Evolutionary conservation across 495 filamentous ascomycete genomes (phyloP), one percentile per base, ranked within the genome.

Genomic region (Tuber borchii): DNA sequence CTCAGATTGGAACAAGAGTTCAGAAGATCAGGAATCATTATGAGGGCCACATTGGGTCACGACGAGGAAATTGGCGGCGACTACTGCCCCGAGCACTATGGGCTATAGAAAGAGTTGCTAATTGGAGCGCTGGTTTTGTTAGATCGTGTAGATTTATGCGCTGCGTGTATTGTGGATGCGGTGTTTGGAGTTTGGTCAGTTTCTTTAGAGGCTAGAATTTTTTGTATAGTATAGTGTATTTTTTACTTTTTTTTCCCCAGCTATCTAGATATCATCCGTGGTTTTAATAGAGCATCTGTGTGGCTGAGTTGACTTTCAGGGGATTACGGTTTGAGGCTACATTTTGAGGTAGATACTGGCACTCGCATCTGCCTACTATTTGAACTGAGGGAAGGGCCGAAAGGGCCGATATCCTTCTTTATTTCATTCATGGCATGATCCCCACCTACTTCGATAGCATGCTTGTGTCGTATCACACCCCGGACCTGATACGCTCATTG

Each of bases 31-130:
- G 72, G 75, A 3, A 42, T 77, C 17, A 31, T 77, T 51, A 77
- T 77, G 75, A 70, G 46, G n/a, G 75, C 75, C 42, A 77, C 75
- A n/a, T 39, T 77, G 17, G 72, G 75, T 3, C 75, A 77, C 70
- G 75, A 43, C 14, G 72, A 43, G 10, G 75, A 70, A 44, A 44
- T 37, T 6, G 65, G 44, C n/a, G 75, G 72, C 26, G 56, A 65
- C 56, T 65, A 65, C 56, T 65, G 56, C 16, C 56, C 56, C 26
- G 56, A 65, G 56, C 26, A 65, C 26, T 65, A 65, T 2, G 56
- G 56, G 26, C 12, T 65, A 65, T 65, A 65, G 26, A 10, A 51
- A 7, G 12, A 31, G 48, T 26, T 26, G n/a, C 56, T 31, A 14
- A n/a, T 2, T 17, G 56, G 26, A 14, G 26, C 12, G 19, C 26